phyloP scores from a whole-genome alignment of 768 basidiomycete genomes.

The Kwoniella shandongensis region DNA sequence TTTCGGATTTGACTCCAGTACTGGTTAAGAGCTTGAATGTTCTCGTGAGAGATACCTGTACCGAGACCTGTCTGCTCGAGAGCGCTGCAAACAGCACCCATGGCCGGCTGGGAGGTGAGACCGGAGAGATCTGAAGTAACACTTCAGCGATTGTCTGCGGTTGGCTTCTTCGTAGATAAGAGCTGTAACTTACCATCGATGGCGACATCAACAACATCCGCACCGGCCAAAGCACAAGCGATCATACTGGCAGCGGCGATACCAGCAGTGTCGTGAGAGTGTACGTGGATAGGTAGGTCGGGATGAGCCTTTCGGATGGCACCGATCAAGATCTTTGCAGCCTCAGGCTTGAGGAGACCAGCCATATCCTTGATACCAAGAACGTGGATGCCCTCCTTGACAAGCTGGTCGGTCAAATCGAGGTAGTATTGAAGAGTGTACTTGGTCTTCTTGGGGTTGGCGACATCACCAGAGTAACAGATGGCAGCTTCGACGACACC shows the following conservation, averaged over 20 bases:
- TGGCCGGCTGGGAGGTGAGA: slow-evolving; percentile 95
- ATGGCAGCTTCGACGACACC: slow-evolving; percentile 97
- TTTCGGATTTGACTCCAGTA: slow-evolving; percentile 98
- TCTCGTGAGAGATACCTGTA: slow-evolving; percentile 93
- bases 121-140: slow-evolving; percentile 85
- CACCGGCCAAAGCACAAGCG: slow-evolving; percentile 92
- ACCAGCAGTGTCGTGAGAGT: slow-evolving; percentile 99
- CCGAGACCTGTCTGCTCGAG: slow-evolving; percentile 91
- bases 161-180: not conserved
- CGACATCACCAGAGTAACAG: slow-evolving; percentile 98
- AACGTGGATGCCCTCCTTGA: slow-evolving; percentile 92
- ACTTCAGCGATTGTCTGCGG: too few relatives aligned
- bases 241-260: slow-evolving; percentile 98
- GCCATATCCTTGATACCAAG: slow-evolving; percentile 99
- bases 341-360: slow-evolving; percentile 89
- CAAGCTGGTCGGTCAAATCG: slow-evolving; percentile 88
- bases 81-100: slow-evolving; percentile 95
- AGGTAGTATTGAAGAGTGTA: slow-evolving; percentile 98
- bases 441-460: slow-evolving; percentile 89
- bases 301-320: slow-evolving; percentile 95
- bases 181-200: slow-evolving; percentile 76
- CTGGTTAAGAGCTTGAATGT: slow-evolving; percentile 93
- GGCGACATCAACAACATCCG: slow-evolving; percentile 95
- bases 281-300: slow-evolving; percentile 96
- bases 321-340: slow-evolving; percentile 85